phyloP scores from a whole-genome alignment of 106 monocot species.

The Amphibolis antarctica region DNA sequence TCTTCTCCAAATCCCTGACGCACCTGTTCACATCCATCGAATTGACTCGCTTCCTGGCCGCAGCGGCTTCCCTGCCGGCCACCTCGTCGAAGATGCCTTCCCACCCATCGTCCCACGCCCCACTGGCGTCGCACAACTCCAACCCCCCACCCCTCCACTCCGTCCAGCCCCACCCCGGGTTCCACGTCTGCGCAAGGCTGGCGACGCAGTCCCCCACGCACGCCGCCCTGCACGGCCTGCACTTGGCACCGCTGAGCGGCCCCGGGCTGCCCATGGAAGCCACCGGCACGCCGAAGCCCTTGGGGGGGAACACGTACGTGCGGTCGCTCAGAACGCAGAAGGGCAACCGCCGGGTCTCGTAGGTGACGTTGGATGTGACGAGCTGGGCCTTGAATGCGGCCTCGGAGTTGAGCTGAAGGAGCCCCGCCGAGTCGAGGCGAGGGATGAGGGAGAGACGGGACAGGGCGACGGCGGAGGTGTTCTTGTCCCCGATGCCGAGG shows the following conservation, averaged over 20 bases:
- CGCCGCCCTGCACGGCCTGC: constrained; percentile 52
- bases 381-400: constrained; percentile 64
- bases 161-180: constrained; percentile 47
- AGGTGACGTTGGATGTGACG: constrained; percentile 2
- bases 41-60: constrained; percentile 18
- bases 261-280: constrained; percentile 53
- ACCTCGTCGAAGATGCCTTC: constrained; percentile 37
- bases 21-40: constrained; percentile 18
- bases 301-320: constrained; percentile 59
- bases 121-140: constrained; percentile 45
- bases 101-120: constrained; percentile 46
- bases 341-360: constrained; percentile 18
- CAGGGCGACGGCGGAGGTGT: constrained; percentile 32
- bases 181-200: background rate
- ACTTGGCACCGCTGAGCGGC: constrained; percentile 83
- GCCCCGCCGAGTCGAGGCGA: constrained; percentile 31
- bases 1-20: constrained; percentile 16
- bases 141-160: constrained; percentile 43
- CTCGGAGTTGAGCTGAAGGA: constrained; percentile 51
- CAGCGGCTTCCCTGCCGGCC: constrained; percentile 30
- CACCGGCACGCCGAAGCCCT: constrained; percentile 58
- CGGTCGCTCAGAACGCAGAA: constrained; percentile 72
- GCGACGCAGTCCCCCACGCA: constrained; percentile 42
- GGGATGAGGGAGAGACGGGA: constrained; percentile 57
- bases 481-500: constrained; percentile 47